These are phyloP conservation scores for Castanospermum australe DNA, from an alignment of 306 rosid genomes.

Conservation along the genomic window DNA sequence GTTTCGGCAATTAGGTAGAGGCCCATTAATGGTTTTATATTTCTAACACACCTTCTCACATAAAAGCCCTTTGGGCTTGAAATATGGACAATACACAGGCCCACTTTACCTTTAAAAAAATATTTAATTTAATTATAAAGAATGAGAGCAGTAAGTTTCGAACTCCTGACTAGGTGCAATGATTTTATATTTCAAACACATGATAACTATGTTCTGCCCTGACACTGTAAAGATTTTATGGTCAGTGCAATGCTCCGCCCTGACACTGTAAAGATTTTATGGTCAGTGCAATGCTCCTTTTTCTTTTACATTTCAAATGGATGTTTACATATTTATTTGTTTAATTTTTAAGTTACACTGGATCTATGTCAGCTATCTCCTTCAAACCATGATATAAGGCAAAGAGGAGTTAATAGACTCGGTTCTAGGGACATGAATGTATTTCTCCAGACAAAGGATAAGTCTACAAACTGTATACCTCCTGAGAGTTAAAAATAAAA, in stretches of 20 bases:
- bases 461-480: neutral
- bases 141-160: too few relatives aligned
- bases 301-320: neutral
- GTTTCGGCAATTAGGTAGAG: too few relatives aligned
- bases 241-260: neutral
- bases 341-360: neutral
- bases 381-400: neutral
- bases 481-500: neutral
- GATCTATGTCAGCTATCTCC: neutral
- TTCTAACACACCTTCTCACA: too few relatives aligned
- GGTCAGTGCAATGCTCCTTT: neutral
- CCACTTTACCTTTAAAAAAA: too few relatives aligned
- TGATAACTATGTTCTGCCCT: neutral
- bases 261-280: neutral
- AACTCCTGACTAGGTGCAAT: too few relatives aligned
- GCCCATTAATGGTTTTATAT: too few relatives aligned
- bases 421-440: neutral
- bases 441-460: neutral
- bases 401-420: neutral
- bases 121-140: too few relatives aligned
- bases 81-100: too few relatives aligned
- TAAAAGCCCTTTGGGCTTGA: too few relatives aligned
- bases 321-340: neutral
- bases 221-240: neutral
- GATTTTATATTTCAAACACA: too few relatives aligned